Evolutionary conservation across 2,329 filamentous ascomycete genomes (phyloP).

Genomic region (Exophiala xenobiotica): DNA sequence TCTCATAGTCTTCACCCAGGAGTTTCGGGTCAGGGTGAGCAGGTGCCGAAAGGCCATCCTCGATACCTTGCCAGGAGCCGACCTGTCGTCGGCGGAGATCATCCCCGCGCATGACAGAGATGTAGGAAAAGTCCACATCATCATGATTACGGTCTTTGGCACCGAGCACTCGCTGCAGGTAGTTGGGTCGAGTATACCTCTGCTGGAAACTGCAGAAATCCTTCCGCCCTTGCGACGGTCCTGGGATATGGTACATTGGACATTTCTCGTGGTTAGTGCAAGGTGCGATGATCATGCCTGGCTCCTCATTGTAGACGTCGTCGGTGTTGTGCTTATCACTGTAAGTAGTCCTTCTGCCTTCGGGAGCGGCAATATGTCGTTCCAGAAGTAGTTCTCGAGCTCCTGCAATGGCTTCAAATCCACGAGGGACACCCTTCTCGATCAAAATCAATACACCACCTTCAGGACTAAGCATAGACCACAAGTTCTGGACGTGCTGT

Average conservation of each 20-base stretch:
- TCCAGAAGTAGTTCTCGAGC: conserved; percentile 77
- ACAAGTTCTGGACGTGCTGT: conserved; percentile 80
- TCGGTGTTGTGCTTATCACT: conserved; percentile 30
- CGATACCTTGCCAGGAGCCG: conserved; percentile 22
- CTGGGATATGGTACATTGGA: conserved; percentile 79
- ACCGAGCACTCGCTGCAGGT: conserved; percentile 73
- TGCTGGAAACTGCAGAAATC: conserved; percentile 92
- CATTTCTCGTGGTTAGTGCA: conserved; percentile 89
- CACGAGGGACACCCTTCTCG: conserved; percentile 87
- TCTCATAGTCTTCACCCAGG: conserved; percentile 11
- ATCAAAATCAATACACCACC: conserved; percentile 84
- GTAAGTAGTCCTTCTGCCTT: conserved; percentile 38
- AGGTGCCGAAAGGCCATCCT: conserved; percentile 22
- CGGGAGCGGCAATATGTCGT: conserved; percentile 61
- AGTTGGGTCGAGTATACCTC: conserved; percentile 79
- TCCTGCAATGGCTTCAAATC: conserved; percentile 87
- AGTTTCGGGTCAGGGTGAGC: conserved; percentile 6
- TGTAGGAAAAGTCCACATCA: conserved; percentile 85
- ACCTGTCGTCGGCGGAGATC: conserved; percentile 49
- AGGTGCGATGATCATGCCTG: conserved; percentile 61
- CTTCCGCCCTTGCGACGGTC: conserved; percentile 70
- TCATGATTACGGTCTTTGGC: conserved; percentile 74
- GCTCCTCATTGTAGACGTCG: conserved; percentile 41
- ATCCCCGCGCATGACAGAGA: conserved; percentile 78
- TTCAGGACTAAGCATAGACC: conserved; percentile 78